These are phyloP conservation scores for Hypomyces perniciosus DNA, from an alignment of 2,329 filamentous ascomycete genomes.

Conservation along the genomic window DNA sequence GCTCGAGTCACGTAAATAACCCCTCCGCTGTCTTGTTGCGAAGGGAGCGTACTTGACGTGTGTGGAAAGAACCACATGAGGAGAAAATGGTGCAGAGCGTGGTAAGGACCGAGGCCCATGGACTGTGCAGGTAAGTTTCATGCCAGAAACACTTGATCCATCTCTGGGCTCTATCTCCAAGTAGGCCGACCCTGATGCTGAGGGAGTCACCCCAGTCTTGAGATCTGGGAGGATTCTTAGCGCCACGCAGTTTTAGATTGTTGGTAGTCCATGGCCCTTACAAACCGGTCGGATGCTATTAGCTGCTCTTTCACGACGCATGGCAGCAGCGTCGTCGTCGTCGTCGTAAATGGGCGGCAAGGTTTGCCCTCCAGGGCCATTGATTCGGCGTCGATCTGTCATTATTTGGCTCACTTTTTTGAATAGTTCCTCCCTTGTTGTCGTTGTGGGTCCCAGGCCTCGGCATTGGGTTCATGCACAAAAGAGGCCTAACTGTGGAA, in stretches of 20 bases:
- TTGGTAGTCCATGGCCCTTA: conserved; percentile 38
- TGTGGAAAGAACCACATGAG: conserved; percentile 84
- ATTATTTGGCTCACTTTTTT: conserved; percentile 34
- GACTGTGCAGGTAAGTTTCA: conserved; percentile 90
- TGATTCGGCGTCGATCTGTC: conserved; percentile 83
- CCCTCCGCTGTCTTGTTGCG: conserved; percentile 72
- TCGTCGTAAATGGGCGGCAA: conserved; percentile 64
- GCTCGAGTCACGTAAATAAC: conserved; percentile 77
- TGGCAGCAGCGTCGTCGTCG: conserved; percentile 36
- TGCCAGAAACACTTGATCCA: conserved; percentile 51
- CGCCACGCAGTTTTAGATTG: background rate
- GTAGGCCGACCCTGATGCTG: conserved; percentile 89
- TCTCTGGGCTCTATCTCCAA: conserved; percentile 56
- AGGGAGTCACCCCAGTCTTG: conserved; percentile 86
- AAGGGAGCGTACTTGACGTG: conserved; percentile 97
- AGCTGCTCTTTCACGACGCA: conserved; percentile 50
- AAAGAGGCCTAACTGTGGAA: too few relatives aligned
- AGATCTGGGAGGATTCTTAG: conserved; percentile 54
- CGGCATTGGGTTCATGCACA: too few relatives aligned
- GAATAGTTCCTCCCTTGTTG: background rate
- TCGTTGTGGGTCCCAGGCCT: too few relatives aligned
- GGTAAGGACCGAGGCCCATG: conserved; percentile 90
- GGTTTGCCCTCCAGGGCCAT: conserved; percentile 76
- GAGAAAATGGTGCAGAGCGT: conserved; percentile 83
- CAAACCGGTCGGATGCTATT: conserved; percentile 81